phyloP scores from a whole-genome alignment of 495 filamentous ascomycete species.

The Xylaria telfairii region DNA sequence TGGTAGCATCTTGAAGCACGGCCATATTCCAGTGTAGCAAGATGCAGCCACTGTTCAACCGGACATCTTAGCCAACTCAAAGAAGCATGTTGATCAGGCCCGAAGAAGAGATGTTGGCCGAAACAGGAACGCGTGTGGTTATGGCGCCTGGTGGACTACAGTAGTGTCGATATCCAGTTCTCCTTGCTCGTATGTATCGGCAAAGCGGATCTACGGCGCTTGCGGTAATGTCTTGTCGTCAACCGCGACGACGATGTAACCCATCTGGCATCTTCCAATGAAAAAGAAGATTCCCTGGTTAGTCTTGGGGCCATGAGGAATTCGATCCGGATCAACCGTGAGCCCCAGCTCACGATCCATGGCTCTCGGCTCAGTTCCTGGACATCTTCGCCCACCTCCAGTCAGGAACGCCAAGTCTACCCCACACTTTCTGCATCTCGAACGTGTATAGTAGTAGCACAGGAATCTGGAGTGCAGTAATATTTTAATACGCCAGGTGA shows the following conservation, averaged over 20 bases:
- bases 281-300: constrained; percentile 27
- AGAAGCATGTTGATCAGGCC: constrained; percentile 19
- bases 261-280: constrained; percentile 34
- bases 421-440: constrained; percentile 42
- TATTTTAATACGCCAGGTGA: constrained; percentile 37
- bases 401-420: constrained; percentile 39
- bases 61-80: constrained; percentile 13
- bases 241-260: constrained; percentile 22
- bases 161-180: constrained; percentile 6
- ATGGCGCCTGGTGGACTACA: neutral
- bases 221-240: constrained; percentile 23
- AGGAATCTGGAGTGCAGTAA: constrained; percentile 44
- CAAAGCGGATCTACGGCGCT: constrained; percentile 25
- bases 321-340: constrained; percentile 41
- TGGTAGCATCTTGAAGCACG: constrained; percentile 6
- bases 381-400: constrained; percentile 24
- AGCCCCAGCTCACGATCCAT: constrained; percentile 26
- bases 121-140: constrained; percentile 12
- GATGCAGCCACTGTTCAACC: constrained; percentile 20
- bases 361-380: constrained; percentile 35
- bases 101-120: constrained; percentile 21
- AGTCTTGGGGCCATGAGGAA: constrained; percentile 36
- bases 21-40: neutral
- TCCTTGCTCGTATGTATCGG: constrained; percentile 15
- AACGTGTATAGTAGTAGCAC: constrained; percentile 39